Evolutionary conservation across 2,329 filamentous ascomycete genomes (phyloP).

Genomic region (Arthroderma sp.): DNA sequence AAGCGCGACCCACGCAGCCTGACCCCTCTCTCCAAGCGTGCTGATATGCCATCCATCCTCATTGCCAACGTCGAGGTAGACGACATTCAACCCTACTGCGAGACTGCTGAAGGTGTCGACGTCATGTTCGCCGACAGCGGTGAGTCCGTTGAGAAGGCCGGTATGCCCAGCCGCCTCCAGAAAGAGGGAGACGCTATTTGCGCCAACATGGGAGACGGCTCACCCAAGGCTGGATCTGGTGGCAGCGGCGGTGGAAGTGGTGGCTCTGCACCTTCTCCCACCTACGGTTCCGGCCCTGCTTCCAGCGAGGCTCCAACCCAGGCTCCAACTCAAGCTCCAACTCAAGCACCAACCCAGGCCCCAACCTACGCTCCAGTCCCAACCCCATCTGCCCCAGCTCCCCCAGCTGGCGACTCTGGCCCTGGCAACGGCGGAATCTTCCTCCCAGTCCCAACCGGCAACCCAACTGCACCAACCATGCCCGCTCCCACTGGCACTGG

Average conservation of each 20-base stretch:
- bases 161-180: constrained; percentile 29
- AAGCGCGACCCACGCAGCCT: constrained; percentile 8
- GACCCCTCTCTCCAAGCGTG: constrained; percentile 40
- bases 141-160: constrained; percentile 41
- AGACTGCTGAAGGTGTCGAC: constrained; percentile 43
- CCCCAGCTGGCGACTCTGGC: constrained; percentile 16
- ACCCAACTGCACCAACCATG: constrained; percentile 3
- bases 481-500: neutral
- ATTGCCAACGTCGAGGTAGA: constrained; percentile 50
- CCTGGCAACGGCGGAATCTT: constrained; percentile 10
- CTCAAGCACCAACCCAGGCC: constrained; percentile 8
- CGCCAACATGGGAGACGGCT: constrained; percentile 21
- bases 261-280: constrained; percentile 13
- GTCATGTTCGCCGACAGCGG: constrained; percentile 60
- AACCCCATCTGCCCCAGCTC: constrained; percentile 12
- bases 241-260: constrained; percentile 15
- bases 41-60: constrained; percentile 61
- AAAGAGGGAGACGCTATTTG: constrained; percentile 21
- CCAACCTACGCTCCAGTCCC: constrained; percentile 8
- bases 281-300: constrained; percentile 16
- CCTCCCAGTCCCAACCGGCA: constrained; percentile 9
- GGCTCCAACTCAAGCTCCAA: neutral
- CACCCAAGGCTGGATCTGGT: constrained; percentile 22
- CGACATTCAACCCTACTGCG: constrained; percentile 42
- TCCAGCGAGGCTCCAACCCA: constrained; percentile 10